Evolutionary conservation across 768 basidiomycete genomes (phyloP).

Genomic region (Pleurotus citrinopileatus): DNA sequence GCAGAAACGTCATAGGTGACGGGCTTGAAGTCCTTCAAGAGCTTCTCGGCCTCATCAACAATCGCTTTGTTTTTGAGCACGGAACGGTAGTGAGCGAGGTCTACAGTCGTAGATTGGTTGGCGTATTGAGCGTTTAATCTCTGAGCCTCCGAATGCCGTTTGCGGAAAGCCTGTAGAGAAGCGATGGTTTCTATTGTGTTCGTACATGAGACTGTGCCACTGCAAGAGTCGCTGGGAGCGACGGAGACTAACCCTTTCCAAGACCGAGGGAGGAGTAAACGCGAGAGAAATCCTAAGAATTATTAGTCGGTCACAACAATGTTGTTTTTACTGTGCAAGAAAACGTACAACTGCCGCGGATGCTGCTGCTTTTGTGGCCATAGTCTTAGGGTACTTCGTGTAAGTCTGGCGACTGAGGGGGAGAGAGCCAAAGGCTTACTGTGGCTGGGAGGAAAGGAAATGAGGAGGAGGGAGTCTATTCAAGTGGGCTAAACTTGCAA

Average conservation of each 20-base stretch:
- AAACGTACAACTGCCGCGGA: constrained; percentile 14
- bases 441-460: neutral
- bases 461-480: neutral
- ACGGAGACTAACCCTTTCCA: constrained; percentile 69
- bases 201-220: constrained; percentile 1
- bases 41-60: constrained; percentile 90
- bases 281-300: constrained; percentile 72
- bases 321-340: too few relatives aligned
- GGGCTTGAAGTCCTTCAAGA: constrained; percentile 87
- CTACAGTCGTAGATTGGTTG: constrained; percentile 77
- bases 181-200: constrained; percentile 75
- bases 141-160: constrained; percentile 88
- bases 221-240: neutral
- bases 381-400: neutral
- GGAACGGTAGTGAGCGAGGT: constrained; percentile 89
- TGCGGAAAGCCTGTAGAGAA: constrained; percentile 92
- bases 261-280: constrained; percentile 81
- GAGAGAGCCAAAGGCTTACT: constrained; percentile 2
- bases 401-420: neutral
- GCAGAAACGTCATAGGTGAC: constrained; percentile 88
- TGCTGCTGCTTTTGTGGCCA: constrained; percentile 16
- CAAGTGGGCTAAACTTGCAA: neutral
- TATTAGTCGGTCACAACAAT: constrained; percentile 10
- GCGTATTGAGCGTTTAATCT: constrained; percentile 62
- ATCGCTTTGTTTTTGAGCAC: constrained; percentile 90